Evolutionary conservation across 192 early-diverging fungal species (phyloP).

Genomic region (Podila horticola): DNA sequence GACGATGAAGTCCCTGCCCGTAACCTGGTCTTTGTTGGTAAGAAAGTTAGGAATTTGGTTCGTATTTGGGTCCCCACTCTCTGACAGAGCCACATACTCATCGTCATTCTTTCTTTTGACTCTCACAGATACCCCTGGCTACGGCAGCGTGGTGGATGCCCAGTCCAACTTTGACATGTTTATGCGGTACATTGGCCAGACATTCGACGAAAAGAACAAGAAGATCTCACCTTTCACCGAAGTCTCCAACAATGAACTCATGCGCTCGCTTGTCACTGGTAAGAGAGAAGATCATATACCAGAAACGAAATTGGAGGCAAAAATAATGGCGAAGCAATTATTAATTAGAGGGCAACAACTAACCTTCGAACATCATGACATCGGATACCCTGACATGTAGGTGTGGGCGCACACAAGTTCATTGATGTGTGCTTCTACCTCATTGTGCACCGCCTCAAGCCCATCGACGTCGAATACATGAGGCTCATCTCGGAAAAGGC

Average conservation of each 20-base stretch:
- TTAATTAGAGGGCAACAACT: not conserved
- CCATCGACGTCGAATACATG: constrained; percentile 82
- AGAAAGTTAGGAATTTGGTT: not conserved
- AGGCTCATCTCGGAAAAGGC: constrained; percentile 61
- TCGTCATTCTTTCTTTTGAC: not conserved
- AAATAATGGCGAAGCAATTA: not conserved
- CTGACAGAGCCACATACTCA: not conserved
- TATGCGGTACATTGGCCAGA: constrained; percentile 38
- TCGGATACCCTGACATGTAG: not conserved
- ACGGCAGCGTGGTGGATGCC: constrained; percentile 48
- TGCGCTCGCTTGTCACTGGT: constrained; percentile 50
- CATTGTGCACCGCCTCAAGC: constrained; percentile 66
- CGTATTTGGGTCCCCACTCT: not conserved
- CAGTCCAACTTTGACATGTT: constrained; percentile 45
- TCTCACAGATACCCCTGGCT: constrained; percentile 44
- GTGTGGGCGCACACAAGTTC: constrained; percentile 51
- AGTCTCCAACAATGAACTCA: constrained; percentile 49
- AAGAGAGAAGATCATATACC: not conserved
- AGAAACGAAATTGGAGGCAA: not conserved
- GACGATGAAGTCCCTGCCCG: constrained; percentile 49
- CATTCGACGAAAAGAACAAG: constrained; percentile 47
- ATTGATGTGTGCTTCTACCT: constrained; percentile 63
- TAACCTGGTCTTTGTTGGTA: constrained; percentile 49
- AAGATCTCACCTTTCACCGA: constrained; percentile 48
- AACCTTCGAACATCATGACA: no score